Evolutionary conservation across 1,284 basidiomycete genomes (phyloP).

Genomic region (Moniliella sp.): DNA sequence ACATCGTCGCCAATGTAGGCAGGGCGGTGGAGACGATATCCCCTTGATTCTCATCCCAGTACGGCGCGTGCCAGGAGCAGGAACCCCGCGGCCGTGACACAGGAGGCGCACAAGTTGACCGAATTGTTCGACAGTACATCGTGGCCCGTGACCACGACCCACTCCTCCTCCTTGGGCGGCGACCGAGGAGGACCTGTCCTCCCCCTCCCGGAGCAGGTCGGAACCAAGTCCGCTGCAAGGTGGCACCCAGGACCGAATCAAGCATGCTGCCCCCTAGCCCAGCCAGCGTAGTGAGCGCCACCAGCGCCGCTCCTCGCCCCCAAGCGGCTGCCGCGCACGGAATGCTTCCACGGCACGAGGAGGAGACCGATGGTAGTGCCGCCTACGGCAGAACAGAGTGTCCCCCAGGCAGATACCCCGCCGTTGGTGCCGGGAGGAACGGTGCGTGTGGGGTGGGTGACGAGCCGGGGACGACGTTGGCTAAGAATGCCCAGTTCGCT

Average conservation of each 20-base stretch:
- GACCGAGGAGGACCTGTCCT: slow-evolving; percentile 43
- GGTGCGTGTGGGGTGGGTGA: slow-evolving; percentile 47
- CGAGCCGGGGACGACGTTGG: slow-evolving; percentile 7
- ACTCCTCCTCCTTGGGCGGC: slow-evolving; percentile 28
- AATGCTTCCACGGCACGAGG: neutral
- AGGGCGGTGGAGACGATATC: too few relatives aligned
- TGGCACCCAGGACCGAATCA: slow-evolving; percentile 69
- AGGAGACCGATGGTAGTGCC: slow-evolving; percentile 37
- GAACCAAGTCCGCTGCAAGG: slow-evolving; percentile 60
- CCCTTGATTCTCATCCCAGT: too few relatives aligned
- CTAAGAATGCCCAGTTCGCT: slow-evolving; percentile 24
- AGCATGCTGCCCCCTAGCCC: slow-evolving; percentile 17
- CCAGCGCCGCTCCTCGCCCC: slow-evolving; percentile 47
- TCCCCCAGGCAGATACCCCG: slow-evolving; percentile 54
- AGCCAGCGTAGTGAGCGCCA: slow-evolving; percentile 34
- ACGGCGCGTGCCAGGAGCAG: too few relatives aligned
- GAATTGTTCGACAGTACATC: slow-evolving; percentile 55
- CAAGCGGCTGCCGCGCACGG: too few relatives aligned
- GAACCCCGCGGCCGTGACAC: too few relatives aligned
- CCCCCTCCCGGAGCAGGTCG: slow-evolving; percentile 42
- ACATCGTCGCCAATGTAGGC: too few relatives aligned
- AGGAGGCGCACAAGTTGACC: too few relatives aligned
- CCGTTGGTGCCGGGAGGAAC: slow-evolving; percentile 84
- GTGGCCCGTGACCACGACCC: slow-evolving; percentile 47
- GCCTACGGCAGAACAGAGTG: slow-evolving; percentile 50